These are phyloP conservation scores for Fusarium sterilihyphosum DNA, from an alignment of 2,329 filamentous ascomycete genomes.

Conservation along the genomic window DNA sequence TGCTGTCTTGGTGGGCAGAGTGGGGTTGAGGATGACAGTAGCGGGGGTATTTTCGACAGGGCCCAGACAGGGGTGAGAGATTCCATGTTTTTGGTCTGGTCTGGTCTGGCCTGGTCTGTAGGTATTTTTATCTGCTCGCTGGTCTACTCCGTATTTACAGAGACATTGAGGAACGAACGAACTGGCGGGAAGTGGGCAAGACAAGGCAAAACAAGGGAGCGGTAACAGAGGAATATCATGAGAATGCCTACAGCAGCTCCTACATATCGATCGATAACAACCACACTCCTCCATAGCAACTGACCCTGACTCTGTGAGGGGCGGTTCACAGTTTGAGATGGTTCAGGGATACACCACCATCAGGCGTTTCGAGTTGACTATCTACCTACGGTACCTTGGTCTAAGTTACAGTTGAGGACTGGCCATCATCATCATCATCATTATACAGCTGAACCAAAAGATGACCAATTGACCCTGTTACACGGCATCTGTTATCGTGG, in stretches of 20 bases:
- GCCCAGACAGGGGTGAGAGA: neutral
- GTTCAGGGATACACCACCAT: constrained; percentile 37
- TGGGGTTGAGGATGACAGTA: constrained; percentile 41
- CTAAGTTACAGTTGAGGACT: neutral
- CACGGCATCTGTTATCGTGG: constrained; percentile 21
- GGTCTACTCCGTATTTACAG: neutral
- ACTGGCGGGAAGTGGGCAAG: neutral
- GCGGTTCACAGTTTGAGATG: constrained; percentile 18
- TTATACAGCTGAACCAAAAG: constrained; percentile 17
- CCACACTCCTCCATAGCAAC: neutral
- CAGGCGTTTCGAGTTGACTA: constrained; percentile 40
- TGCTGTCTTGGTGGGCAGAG: constrained; percentile 23
- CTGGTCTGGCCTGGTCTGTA: neutral
- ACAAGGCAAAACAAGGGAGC: neutral
- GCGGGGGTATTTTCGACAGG: constrained; percentile 31
- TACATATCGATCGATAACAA: neutral
- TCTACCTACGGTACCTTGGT: neutral
- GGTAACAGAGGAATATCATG: neutral
- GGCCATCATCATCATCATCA: neutral
- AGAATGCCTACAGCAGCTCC: neutral
- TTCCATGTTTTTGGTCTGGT: constrained; percentile 4
- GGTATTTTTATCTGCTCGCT: neutral
- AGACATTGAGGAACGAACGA: neutral
- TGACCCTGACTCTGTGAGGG: neutral
- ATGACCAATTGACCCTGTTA: constrained; percentile 7